These are phyloP conservation scores for Albugo laibachii DNA, from an alignment of 352 stramenopile genomes.

Conservation along the genomic window DNA sequence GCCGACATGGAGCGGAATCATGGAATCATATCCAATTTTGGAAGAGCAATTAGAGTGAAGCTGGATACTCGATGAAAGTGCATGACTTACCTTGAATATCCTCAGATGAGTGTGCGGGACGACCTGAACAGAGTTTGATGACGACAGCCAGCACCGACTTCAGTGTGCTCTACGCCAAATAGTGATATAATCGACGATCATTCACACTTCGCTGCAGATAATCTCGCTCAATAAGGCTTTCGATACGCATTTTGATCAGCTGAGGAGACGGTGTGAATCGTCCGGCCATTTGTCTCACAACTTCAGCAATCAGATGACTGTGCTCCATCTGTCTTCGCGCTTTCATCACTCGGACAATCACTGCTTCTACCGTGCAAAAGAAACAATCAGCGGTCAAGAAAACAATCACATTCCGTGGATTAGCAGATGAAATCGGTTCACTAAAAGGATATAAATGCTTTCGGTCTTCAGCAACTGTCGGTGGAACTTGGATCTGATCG, in stretches of 20 bases:
- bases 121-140: too few relatives aligned
- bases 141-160: too few relatives aligned
- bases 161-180: constrained; percentile 80
- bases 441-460: constrained; percentile 70
- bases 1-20: too few relatives aligned
- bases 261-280: constrained; percentile 88
- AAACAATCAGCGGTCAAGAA: constrained; percentile 1
- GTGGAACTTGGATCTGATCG: constrained; percentile 40
- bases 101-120: too few relatives aligned
- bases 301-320: constrained; percentile 81
- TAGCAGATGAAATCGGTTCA: neutral
- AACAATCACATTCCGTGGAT: neutral
- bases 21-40: too few relatives aligned
- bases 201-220: constrained; percentile 91
- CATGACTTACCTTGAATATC: too few relatives aligned
- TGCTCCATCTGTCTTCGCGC: constrained; percentile 84
- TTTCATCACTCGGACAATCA: constrained; percentile 94
- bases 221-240: constrained; percentile 97
- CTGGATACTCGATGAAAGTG: too few relatives aligned
- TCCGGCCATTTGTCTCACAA: constrained; percentile 68
- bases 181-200: constrained; percentile 92
- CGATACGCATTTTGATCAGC: constrained; percentile 97
- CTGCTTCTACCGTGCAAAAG: constrained; percentile 50
- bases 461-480: constrained; percentile 89
- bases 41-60: too few relatives aligned